Conservation (phyloP, 1,139 yeast genomes). For the Blastobotrys persicus region DNA sequence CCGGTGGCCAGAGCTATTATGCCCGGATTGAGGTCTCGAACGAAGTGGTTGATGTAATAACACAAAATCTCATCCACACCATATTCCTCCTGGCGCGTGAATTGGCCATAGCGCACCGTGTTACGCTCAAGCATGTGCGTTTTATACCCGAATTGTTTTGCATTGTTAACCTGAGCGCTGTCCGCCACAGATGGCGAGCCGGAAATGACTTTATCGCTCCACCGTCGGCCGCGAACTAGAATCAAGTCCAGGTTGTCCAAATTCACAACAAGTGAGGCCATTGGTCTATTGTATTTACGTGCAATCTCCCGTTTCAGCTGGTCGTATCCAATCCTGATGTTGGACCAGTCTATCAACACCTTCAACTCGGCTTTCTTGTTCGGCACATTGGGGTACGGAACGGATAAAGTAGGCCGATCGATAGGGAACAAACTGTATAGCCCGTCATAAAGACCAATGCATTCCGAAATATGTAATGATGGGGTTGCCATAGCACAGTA, state of each 20-base stretch:
- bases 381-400: constrained; percentile 18
- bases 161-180: constrained; percentile 3
- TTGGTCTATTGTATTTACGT: neutral
- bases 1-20: constrained; percentile 28
- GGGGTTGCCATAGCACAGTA: too few relatives aligned
- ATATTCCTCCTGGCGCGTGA: constrained; percentile 18
- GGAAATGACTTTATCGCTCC: constrained; percentile 10
- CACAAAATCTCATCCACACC: constrained; percentile 28
- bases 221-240: constrained; percentile 24
- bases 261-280: constrained; percentile 13
- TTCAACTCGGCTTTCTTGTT: constrained; percentile 13
- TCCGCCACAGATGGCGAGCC: constrained; percentile 9
- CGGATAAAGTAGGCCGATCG: constrained; percentile 24
- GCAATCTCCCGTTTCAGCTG: constrained; percentile 6
- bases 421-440: constrained; percentile 23
- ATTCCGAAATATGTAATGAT: neutral
- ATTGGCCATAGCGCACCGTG: neutral
- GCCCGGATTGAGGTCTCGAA: constrained; percentile 15
- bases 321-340: constrained; percentile 23
- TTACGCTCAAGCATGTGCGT: constrained; percentile 8
- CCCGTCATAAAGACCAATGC: constrained; percentile 2
- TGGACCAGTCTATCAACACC: constrained; percentile 27
- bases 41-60: constrained; percentile 16
- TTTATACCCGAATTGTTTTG: neutral
- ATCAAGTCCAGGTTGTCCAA: constrained; percentile 21